A percentile compares a stretch with the other conserved stretches of the same genome.
phyloP scores from a whole-genome alignment of 192 early-diverging fungal species.

The Coemansia sp. region DNA sequence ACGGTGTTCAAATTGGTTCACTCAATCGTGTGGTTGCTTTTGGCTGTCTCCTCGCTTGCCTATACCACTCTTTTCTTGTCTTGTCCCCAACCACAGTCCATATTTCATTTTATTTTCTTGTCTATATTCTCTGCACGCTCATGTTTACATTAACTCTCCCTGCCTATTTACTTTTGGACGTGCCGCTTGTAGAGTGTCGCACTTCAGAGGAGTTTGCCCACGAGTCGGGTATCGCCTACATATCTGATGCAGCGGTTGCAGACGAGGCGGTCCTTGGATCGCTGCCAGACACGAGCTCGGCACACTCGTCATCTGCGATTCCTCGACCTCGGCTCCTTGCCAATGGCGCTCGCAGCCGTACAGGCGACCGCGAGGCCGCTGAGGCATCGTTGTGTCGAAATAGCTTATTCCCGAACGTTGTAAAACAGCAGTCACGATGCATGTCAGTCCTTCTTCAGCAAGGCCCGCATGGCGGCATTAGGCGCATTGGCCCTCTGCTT shows the following conservation, averaged over 20 bases:
- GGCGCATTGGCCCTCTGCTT: constrained; percentile 46
- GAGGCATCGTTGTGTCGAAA: constrained; percentile 38
- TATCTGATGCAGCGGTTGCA: constrained; percentile 3
- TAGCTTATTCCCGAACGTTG: constrained; percentile 51
- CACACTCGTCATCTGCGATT: not conserved
- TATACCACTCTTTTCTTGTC: constrained; percentile 1
- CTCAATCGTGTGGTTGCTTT: not conserved
- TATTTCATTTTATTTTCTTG: not conserved
- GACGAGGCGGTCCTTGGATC: not conserved
- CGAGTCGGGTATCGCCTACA: constrained; percentile 32
- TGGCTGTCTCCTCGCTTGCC: constrained; percentile 2
- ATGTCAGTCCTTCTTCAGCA: constrained; percentile 53
- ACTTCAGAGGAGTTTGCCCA: constrained; percentile 46
- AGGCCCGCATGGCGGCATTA: constrained; percentile 54
- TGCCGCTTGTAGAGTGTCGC: constrained; percentile 44
- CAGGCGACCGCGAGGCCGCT: constrained; percentile 12
- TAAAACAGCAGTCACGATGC: constrained; percentile 54
- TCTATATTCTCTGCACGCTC: constrained; percentile 5
- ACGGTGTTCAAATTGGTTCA: not conserved
- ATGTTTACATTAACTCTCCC: constrained; percentile 27
- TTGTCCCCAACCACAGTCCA: not conserved
- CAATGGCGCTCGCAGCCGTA: constrained; percentile 14
- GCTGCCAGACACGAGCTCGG: not conserved
- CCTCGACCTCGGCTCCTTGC: not conserved
- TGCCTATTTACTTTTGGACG: constrained; percentile 18